These are phyloP conservation scores for Pythium volutum DNA, from an alignment of 352 stramenopile species.

Conservation along the genomic window DNA sequence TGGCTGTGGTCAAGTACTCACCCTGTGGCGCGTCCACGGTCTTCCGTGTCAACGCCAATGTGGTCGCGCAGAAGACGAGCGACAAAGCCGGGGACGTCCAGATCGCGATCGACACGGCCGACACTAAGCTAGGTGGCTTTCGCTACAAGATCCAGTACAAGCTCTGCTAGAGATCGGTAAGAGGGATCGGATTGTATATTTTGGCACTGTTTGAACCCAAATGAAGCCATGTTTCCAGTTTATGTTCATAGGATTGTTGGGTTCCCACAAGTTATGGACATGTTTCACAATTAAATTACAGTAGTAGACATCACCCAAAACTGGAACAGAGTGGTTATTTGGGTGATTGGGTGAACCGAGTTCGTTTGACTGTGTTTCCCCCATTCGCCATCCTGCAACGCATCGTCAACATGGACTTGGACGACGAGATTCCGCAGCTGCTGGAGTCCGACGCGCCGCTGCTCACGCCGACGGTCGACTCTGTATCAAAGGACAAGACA, in stretches of 20 bases:
- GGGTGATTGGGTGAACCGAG: not conserved
- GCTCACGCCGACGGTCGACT: not conserved
- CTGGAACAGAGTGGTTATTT: not conserved
- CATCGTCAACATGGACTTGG: conserved; percentile 15
- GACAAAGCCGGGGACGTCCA: conserved; percentile 34
- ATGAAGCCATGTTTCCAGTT: not conserved
- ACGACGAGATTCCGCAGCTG: conserved; percentile 23
- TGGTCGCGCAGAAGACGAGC: conserved; percentile 34
- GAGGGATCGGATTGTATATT: not conserved
- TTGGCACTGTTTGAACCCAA: not conserved
- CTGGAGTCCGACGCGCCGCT: not conserved
- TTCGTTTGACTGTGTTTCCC: not conserved
- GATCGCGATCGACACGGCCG: conserved; percentile 46
- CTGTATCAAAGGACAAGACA: not conserved
- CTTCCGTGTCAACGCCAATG: conserved; percentile 45
- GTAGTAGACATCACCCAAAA: not conserved
- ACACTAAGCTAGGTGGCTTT: conserved; percentile 42
- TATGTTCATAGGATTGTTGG: not conserved
- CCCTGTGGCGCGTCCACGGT: conserved; percentile 43
- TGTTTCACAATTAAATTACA: not conserved
- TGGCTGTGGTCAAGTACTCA: conserved; percentile 40
- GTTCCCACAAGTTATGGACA: not conserved
- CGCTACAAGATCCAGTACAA: conserved; percentile 43
- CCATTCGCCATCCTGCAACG: not conserved
- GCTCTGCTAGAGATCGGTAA: conserved; percentile 6